Evolutionary conservation across 2,329 filamentous ascomycete genomes (phyloP).

Genomic region (Nemania sp.): DNA sequence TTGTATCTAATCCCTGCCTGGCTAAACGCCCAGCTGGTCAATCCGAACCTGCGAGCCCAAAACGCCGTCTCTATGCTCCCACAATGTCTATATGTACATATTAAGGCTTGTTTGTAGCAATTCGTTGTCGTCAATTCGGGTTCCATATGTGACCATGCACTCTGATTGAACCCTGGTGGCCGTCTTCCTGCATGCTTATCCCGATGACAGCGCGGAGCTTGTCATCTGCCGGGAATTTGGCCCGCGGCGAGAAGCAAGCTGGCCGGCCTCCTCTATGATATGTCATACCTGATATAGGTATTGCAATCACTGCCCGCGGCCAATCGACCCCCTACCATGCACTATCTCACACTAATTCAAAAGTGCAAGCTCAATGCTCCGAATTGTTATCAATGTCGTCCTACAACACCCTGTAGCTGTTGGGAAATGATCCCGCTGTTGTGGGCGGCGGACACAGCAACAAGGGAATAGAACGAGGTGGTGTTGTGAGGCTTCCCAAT

Average conservation of each 20-base stretch:
- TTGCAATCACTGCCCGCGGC: neutral
- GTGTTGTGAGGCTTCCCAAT: neutral
- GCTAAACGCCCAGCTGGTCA: constrained; percentile 3
- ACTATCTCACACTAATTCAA: constrained; percentile 4
- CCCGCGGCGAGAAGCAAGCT: neutral
- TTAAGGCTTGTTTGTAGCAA: constrained; percentile 1
- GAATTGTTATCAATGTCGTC: neutral
- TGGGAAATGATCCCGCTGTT: neutral
- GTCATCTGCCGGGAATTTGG: neutral
- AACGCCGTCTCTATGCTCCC: constrained; percentile 23
- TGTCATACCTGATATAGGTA: neutral
- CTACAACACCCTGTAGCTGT: neutral
- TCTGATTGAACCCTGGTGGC: neutral
- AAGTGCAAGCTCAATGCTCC: neutral
- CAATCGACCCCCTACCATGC: constrained; percentile 1
- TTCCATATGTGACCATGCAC: neutral
- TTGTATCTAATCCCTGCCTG: neutral
- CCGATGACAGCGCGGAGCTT: neutral
- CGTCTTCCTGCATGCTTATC: neutral
- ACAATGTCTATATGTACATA: constrained; percentile 12
- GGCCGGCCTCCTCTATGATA: neutral
- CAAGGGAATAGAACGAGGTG: neutral
- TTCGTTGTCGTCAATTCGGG: neutral
- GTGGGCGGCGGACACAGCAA: neutral
- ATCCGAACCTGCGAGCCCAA: constrained; percentile 12